These are phyloP conservation scores for Tylopilus balloui DNA, from an alignment of 768 basidiomycete species.

Conservation along the genomic window DNA sequence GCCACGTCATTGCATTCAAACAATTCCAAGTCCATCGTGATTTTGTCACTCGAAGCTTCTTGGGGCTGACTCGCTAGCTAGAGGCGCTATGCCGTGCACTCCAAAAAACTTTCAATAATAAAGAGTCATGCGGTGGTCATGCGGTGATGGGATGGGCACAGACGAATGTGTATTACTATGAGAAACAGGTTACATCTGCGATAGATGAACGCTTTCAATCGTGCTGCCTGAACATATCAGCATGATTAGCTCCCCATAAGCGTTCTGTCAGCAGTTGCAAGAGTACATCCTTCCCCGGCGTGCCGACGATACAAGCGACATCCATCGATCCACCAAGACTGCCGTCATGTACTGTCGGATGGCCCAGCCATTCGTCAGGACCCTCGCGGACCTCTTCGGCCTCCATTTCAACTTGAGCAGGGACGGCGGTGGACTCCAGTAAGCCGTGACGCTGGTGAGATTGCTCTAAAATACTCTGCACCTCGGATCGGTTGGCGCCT, in stretches of 20 bases:
- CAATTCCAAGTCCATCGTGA: neutral
- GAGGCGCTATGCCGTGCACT: neutral
- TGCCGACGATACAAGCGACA: constrained; percentile 48
- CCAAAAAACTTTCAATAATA: neutral
- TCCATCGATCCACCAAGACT: constrained; percentile 30
- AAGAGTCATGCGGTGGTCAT: too few relatives aligned
- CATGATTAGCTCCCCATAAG: constrained; percentile 44
- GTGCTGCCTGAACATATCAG: neutral
- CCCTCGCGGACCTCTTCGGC: constrained; percentile 10
- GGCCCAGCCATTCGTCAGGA: constrained; percentile 19
- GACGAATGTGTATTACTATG: neutral
- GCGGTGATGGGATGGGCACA: neutral
- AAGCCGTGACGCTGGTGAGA: constrained; percentile 29
- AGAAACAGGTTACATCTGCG: neutral
- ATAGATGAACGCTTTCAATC: neutral
- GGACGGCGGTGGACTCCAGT: constrained; percentile 50
- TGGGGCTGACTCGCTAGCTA: neutral
- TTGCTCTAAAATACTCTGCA: constrained; percentile 50
- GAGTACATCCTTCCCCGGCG: constrained; percentile 58
- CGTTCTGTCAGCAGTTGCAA: constrained; percentile 46
- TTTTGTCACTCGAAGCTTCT: neutral
- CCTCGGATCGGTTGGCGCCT: constrained; percentile 59
- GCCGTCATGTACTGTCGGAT: constrained; percentile 16
- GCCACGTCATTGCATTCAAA: constrained; percentile 1
- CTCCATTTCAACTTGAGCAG: constrained; percentile 53